Percentiles rank a stretch among this genome's conserved stretches.
Conservation (phyloP, 2,329 filamentous ascomycete species). For the Westerdykella ornata region DNA sequence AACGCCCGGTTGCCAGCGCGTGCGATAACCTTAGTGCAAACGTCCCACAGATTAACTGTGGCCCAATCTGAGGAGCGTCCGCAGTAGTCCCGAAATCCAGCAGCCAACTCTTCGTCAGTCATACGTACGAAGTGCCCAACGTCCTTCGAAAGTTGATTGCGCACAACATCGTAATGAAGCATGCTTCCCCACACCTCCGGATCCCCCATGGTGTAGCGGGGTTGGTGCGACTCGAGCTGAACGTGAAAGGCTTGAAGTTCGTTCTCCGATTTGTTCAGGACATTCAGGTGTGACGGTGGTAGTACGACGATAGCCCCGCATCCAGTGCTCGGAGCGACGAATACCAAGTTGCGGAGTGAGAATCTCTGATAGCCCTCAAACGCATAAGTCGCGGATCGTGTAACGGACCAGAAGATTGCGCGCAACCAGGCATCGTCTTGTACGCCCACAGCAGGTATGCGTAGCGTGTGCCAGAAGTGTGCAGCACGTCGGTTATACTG, state of each 20-base stretch:
- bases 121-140: background rate
- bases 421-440: too few relatives aligned
- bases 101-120: constrained; percentile 4
- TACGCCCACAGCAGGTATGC: too few relatives aligned
- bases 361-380: constrained; percentile 4
- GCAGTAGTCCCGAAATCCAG: constrained; percentile 1
- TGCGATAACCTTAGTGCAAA: constrained; percentile 1
- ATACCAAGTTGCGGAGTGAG: constrained; percentile 1
- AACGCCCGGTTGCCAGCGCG: constrained; percentile 1
- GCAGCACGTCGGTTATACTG: too few relatives aligned
- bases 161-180: constrained; percentile 6
- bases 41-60: constrained; percentile 2
- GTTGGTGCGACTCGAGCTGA: constrained; percentile 3
- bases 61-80: constrained; percentile 1
- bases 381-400: background rate
- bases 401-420: too few relatives aligned
- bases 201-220: constrained; percentile 4
- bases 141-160: constrained; percentile 3
- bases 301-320: constrained; percentile 2
- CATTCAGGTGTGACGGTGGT: constrained; percentile 1
- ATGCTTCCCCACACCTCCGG: constrained; percentile 4
- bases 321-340: constrained; percentile 4
- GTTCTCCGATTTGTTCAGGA: constrained; percentile 4
- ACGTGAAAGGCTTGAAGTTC: constrained; percentile 2
- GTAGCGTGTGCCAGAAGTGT: too few relatives aligned